phyloP scores from a whole-genome alignment of 23 red algal species.

The Cyanidium caldarium region DNA sequence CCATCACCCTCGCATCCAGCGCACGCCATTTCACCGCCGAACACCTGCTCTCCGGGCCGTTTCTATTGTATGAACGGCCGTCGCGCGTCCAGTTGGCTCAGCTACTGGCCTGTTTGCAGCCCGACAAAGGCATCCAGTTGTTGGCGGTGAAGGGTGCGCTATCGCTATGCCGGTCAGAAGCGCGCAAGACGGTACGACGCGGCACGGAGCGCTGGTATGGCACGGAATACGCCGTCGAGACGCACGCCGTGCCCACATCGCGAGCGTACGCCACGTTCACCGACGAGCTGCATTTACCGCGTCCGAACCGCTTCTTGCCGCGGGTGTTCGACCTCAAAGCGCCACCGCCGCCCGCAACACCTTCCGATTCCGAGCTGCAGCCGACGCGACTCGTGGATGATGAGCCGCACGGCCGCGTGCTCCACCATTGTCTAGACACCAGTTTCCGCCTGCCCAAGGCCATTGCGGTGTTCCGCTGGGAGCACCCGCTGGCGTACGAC shows the following conservation, averaged over 20 bases:
- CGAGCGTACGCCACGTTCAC: no score
- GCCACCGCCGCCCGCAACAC: conserved; percentile 17
- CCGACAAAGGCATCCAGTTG: conserved; percentile 4
- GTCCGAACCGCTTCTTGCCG: conserved; percentile 72
- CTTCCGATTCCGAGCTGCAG: no score
- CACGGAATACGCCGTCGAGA: conserved; percentile 7
- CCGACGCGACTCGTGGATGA: neutral
- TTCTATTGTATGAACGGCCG: conserved; percentile 31
- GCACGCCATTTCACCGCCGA: conserved; percentile 24
- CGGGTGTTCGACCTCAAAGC: conserved; percentile 41
- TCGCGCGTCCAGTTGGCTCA: neutral
- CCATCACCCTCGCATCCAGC: conserved; percentile 6
- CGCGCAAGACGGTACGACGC: no score
- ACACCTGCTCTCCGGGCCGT: conserved; percentile 36
- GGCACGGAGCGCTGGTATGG: conserved; percentile 68
- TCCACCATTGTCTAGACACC: conserved; percentile 56
- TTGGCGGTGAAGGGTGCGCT: no score
- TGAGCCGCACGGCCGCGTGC: neutral
- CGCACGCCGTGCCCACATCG: neutral
- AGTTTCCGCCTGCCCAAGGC: conserved; percentile 54
- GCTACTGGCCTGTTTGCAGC: neutral
- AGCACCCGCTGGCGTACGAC: conserved; percentile 26
- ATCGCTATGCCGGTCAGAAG: no score
- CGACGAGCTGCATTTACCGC: conserved; percentile 25
- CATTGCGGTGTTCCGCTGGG: conserved; percentile 20